Conservation (phyloP, 345 rosid genomes). For the Euphorbia peplus region DNA sequence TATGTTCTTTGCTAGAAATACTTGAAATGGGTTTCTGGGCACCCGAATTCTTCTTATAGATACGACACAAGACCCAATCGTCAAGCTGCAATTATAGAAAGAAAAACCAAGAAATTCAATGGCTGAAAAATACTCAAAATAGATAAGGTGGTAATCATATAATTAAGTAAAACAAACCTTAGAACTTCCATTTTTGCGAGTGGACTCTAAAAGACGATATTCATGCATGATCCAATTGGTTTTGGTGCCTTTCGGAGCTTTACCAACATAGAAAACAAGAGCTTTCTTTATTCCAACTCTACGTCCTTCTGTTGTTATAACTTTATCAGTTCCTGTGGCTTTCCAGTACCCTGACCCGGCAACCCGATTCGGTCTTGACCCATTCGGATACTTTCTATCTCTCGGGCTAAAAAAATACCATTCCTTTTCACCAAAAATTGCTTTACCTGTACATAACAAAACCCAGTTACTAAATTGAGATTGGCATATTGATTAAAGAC, state of each 20-base stretch:
- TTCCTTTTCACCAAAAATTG: slow-evolving; percentile 85
- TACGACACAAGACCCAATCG: slow-evolving; percentile 95
- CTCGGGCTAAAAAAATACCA: slow-evolving; percentile 97
- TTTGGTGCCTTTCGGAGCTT: slow-evolving; percentile 89
- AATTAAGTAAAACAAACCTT: slow-evolving; percentile 35
- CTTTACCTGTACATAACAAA: slow-evolving; percentile 51
- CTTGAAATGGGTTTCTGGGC: slow-evolving; percentile 44
- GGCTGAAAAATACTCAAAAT: not conserved
- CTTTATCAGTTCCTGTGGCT: slow-evolving; percentile 92
- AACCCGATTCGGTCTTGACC: slow-evolving; percentile 86
- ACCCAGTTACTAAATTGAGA: not conserved
- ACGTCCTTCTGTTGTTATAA: slow-evolving; percentile 63
- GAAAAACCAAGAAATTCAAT: not conserved
- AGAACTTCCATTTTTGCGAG: slow-evolving; percentile 61
- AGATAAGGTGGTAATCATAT: not conserved
- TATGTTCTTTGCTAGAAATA: slow-evolving; percentile 55
- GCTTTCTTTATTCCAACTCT: slow-evolving; percentile 93
- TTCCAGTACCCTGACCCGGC: slow-evolving; percentile 99
- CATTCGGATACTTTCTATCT: slow-evolving; percentile 92
- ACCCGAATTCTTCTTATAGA: slow-evolving; percentile 75
- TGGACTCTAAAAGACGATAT: slow-evolving; percentile 66
- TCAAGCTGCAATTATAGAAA: slow-evolving; percentile 50
- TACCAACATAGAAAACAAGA: slow-evolving; percentile 85
- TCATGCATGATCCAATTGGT: slow-evolving; percentile 99
- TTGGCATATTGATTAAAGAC: too few species aligned